Evolutionary conservation across 164 flowering plant species (phyloP), one percentile per base, ranked within the genome.

Genomic region (Magnolia sinica): DNA sequence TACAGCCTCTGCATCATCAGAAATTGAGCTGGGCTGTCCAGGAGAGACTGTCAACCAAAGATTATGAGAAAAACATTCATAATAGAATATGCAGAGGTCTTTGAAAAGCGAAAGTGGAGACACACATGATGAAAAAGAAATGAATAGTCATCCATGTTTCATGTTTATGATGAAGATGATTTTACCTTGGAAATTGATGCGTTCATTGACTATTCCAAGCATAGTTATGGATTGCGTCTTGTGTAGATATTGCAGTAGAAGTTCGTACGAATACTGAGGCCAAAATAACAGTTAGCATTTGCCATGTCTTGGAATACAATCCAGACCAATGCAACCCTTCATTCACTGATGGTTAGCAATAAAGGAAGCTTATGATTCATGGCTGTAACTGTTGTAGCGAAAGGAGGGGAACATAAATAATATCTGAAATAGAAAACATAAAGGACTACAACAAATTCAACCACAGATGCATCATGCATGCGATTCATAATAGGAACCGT

Each of bases 191-290:
- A 94, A 94, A 81, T 91, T 93, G 63, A 96, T 94, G 73, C 82
- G 98, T 84, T 96, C 99, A 81, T 96, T 96, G 82, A 96, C 85
- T 73, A 94, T 85, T 71, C 98, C 98, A 82, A 96, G 97, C 84
- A 94, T 89, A 7, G 86, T 86, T 67, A 87, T 87, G 73, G 97
- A 89, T 73, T 92, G 88, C 11, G 95, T 84, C 81, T 87, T 94
- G 82, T 91, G 99, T 52, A 96, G 84, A 84, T 91, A 93, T 84
- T 93, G 97, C 79, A 93, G 86, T 76, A 96, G 89, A 66, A 96
- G 91, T 72, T 94, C 96, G 79, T 92, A 90, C 24, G 98, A 90
- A 77, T 94, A 92, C 99, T 96, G 88, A 64, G 68, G 9, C 64
- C 20, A 45, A 66, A 76, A 31, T 22, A 74, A 64, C 0, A 70